Evolutionary conservation across 306 rosid species (phyloP).

Genomic region (Fagus sylvatica): DNA sequence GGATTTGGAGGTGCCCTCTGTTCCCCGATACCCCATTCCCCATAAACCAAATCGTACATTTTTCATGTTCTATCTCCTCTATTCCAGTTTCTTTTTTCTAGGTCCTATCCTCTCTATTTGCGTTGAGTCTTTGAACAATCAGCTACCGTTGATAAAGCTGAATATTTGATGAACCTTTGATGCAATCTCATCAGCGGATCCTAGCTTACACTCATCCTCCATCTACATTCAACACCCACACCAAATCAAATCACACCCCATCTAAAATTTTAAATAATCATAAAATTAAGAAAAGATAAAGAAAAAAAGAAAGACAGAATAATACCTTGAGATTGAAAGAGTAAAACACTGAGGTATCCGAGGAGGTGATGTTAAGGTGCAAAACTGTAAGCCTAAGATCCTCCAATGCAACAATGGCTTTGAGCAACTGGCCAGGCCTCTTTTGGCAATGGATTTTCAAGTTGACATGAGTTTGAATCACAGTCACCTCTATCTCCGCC

Average conservation of each 20-base stretch:
- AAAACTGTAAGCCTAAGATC: conserved; percentile 72
- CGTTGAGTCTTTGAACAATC: conserved; percentile 12
- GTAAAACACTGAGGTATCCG: conserved; percentile 60
- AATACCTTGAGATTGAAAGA: conserved; percentile 95
- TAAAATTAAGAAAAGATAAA: not conserved
- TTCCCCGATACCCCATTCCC: conserved; percentile 35
- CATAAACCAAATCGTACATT: conserved; percentile 2
- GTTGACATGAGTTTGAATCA: conserved; percentile 93
- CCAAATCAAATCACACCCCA: not conserved
- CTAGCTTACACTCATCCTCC: conserved; percentile 75
- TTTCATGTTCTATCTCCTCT: conserved; percentile 16
- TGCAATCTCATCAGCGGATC: conserved; percentile 77
- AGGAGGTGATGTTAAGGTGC: conserved; percentile 85
- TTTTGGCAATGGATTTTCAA: conserved; percentile 70
- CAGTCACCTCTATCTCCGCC: conserved; percentile 64
- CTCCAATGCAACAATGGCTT: conserved; percentile 76
- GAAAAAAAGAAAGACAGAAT: conserved; percentile 27
- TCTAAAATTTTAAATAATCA: conserved; percentile 32
- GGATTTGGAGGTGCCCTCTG: conserved; percentile 35
- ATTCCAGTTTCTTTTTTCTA: conserved; percentile 14
- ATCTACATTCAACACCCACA: conserved; percentile 39
- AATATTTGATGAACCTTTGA: conserved; percentile 71
- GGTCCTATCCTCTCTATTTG: not conserved
- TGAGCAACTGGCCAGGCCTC: conserved; percentile 63
- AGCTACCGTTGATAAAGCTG: conserved; percentile 56